Evolutionary conservation across 306 rosid species (phyloP), one percentile per base, ranked within the genome.

Genomic region (Sindora glabra): DNA sequence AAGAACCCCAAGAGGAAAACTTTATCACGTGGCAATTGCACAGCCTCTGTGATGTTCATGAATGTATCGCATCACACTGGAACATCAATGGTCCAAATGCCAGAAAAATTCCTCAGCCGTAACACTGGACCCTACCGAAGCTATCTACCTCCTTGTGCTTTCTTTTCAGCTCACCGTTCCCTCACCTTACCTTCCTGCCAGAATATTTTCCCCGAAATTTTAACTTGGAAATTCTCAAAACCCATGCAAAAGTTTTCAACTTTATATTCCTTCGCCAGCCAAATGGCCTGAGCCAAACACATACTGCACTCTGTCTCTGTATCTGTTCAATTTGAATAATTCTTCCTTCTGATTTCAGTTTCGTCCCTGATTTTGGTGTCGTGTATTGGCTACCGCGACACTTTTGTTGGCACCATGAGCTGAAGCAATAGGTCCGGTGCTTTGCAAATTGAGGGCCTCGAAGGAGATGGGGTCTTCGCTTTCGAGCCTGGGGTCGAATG

Each of bases 401-500:
- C 41, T 39, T 8, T 23, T 23, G 9, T 15, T 40, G 30, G 6
- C 61, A 39, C 14, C 32, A 64, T 72, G 72, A 14, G 52, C 61
- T 71, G 66, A 63, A 53, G 17, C 17, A 34, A n/a, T 38, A 21
- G 46, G 40, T 38, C 48, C 3, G 38, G 48, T 34, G 10, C 17
- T 54, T 40, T 24, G 21, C 25, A 34, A 16, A 25, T 29, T 30
- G 52, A 11, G 70, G 68, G 65, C 38, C 25, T 42, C 0, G 17
- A 5, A 32, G 70, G 46, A 45, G 48, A 84, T 91, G 96, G 98
- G 96, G 58, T 79, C 96, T 29, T 77, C 95, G 73, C 81, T 83
- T 16, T 88, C 98, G 55, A 80, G 62, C 79, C 65, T 80, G 7
- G 97, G 79, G 13, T 18, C 75, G 18, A 80, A 79, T 64, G 98